Conservation (phyloP, 1,284 basidiomycete genomes). For the Caloboletus firmus region DNA sequence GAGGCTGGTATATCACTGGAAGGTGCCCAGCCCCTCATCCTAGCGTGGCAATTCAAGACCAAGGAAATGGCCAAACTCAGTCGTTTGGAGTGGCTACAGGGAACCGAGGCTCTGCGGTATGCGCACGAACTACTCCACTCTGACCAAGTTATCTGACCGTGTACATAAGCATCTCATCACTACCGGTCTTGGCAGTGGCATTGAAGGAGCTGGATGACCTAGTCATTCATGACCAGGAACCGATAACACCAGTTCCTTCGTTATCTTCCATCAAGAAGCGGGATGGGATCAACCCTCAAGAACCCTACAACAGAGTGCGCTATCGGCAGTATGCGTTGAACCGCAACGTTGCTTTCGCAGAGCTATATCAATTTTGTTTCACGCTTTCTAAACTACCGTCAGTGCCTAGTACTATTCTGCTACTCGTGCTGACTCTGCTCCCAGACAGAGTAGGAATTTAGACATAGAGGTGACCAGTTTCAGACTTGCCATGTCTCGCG, state of each 20-base stretch:
- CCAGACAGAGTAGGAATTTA: constrained; percentile 66
- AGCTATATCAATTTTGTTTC: constrained; percentile 71
- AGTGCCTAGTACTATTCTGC: constrained; percentile 34
- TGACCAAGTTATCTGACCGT: constrained; percentile 9
- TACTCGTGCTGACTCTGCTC: constrained; percentile 4
- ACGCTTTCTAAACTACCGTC: constrained; percentile 63
- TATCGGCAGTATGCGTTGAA: constrained; percentile 54
- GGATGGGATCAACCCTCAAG: constrained; percentile 21
- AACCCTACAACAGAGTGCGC: constrained; percentile 55
- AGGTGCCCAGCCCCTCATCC: constrained; percentile 63
- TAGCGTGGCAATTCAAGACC: constrained; percentile 70
- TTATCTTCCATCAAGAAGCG: constrained; percentile 38
- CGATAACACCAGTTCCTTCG: constrained; percentile 22
- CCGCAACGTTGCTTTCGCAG: constrained; percentile 52
- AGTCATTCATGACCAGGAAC: constrained; percentile 51
- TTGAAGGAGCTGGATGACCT: constrained; percentile 63
- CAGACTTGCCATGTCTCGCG: neutral
- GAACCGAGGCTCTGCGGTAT: constrained; percentile 57
- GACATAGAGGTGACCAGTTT: constrained; percentile 67
- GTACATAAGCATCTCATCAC: constrained; percentile 54
- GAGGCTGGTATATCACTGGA: constrained; percentile 69
- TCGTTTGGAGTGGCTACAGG: constrained; percentile 64
- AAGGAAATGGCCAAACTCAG: constrained; percentile 70
- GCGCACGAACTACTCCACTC: constrained; percentile 20
- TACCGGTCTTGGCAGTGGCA: constrained; percentile 48